A percentile compares a stretch with the other conserved stretches of the same genome.
Conservation (phyloP, 139 green algal genomes). For the Gonium pectorale region DNA sequence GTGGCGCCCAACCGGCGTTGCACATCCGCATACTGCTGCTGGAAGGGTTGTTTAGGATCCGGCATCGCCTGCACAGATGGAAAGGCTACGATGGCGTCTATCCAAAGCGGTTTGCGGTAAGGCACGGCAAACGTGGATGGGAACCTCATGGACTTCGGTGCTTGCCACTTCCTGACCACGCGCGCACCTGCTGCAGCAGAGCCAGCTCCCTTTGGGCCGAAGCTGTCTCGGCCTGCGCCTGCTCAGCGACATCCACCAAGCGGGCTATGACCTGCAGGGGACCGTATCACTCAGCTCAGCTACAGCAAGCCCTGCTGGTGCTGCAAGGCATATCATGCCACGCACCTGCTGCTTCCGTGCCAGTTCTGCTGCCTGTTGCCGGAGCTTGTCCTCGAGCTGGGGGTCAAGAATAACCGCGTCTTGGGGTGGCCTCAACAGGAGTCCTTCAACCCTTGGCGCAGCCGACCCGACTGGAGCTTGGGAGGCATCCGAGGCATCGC, state of each 20-base stretch:
- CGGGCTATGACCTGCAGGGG: conserved; percentile 46
- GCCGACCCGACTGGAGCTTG: too few species aligned
- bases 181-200: conserved; percentile 8
- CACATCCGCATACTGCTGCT: conserved; percentile 43
- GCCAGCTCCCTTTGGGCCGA: neutral
- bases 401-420: neutral
- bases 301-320: too few species aligned
- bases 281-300: too few species aligned
- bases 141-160: too few species aligned
- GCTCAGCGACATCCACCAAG: conserved; percentile 47
- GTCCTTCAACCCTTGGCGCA: neutral
- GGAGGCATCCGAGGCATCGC: too few species aligned
- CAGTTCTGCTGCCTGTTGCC: conserved; percentile 49
- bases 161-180: too few species aligned
- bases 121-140: too few species aligned
- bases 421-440: too few species aligned
- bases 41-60: conserved; percentile 31
- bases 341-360: conserved; percentile 41
- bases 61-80: conserved; percentile 10
- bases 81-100: neutral
- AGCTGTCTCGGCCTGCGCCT: conserved; percentile 15
- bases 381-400: conserved; percentile 37
- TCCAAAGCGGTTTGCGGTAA: too few species aligned
- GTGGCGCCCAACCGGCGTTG: conserved; percentile 44
- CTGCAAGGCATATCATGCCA: too few species aligned